These are phyloP conservation scores for Penicillium janthinellum DNA, from an alignment of 2,329 filamentous ascomycete species.

Conservation along the genomic window DNA sequence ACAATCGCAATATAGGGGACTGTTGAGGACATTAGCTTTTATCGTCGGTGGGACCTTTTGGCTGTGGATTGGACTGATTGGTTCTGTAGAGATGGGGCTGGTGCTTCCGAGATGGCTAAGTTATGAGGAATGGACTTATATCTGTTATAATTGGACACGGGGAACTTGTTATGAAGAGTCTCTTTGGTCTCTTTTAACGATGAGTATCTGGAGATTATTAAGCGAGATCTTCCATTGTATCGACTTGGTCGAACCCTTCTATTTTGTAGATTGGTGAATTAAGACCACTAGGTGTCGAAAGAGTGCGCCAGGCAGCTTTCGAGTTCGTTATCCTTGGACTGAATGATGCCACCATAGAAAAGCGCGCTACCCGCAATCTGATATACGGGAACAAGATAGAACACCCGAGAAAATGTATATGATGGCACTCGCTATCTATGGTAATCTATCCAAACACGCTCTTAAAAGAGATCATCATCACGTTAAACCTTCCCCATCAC, in stretches of 20 bases:
- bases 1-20: not conserved
- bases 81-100: not conserved
- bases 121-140: slow-evolving; percentile 18
- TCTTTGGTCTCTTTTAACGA: no score
- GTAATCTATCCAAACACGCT: not conserved
- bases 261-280: not conserved
- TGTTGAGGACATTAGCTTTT: not conserved
- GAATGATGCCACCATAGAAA: not conserved
- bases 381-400: not conserved
- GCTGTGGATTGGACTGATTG: not conserved
- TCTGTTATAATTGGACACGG: not conserved
- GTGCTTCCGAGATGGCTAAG: slow-evolving; percentile 5
- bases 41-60: not conserved
- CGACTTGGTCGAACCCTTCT: not conserved
- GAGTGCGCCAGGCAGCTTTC: not conserved
- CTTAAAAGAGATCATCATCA: not conserved
- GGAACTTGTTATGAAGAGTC: not conserved
- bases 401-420: not conserved
- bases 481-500: not conserved
- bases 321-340: not conserved
- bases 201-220: no score
- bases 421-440: not conserved
- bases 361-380: no score
- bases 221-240: not conserved
- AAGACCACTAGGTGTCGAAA: not conserved